phyloP scores from a whole-genome alignment of 208 protist genomes.

The Acanthamoeba quina region DNA sequence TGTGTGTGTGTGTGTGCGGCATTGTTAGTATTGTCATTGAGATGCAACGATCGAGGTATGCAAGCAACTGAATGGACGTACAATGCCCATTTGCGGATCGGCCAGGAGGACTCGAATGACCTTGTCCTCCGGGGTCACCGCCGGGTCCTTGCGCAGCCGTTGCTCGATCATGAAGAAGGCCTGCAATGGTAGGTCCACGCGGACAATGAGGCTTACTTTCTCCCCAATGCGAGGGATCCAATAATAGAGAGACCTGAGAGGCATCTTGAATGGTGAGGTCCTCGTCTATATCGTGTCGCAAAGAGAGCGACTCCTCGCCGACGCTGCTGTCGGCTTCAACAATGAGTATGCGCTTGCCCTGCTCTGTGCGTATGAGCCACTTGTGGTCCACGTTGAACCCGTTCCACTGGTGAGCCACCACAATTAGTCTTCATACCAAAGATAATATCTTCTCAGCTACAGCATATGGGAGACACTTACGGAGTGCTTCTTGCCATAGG shows the following conservation, averaged over 20 bases:
- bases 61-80: background rate
- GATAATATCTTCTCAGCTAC: background rate
- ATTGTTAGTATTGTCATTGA: no score
- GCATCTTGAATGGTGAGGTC: slow-evolving; percentile 14
- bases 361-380: slow-evolving; percentile 1
- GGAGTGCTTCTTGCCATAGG: background rate
- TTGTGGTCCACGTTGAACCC: background rate
- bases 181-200: background rate
- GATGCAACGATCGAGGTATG: background rate
- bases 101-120: slow-evolving; percentile 4
- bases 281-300: background rate
- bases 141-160: background rate
- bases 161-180: slow-evolving; percentile 29
- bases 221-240: no score
- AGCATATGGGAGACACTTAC: background rate
- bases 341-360: slow-evolving; percentile 4
- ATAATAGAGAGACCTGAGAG: background rate
- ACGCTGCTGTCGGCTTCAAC: slow-evolving; percentile 16
- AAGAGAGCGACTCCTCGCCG: background rate
- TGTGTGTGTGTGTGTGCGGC: no score
- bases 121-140: background rate
- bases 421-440: no score
- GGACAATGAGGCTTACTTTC: background rate
- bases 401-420: background rate
- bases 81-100: slow-evolving; percentile 1